phyloP scores from a whole-genome alignment of 1,284 basidiomycete species.

The Pseudozyma hubeiensis region DNA sequence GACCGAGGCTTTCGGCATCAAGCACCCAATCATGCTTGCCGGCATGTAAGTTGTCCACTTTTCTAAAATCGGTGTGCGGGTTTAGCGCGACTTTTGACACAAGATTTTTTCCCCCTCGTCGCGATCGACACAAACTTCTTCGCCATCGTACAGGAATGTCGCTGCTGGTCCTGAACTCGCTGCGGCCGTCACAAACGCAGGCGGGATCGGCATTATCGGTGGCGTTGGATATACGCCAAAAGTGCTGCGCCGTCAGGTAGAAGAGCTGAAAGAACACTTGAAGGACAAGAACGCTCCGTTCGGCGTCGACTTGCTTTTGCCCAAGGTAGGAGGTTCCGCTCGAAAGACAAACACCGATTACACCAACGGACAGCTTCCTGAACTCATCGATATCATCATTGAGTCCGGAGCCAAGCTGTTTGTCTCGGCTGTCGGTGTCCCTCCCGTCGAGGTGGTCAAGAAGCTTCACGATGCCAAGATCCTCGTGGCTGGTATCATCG shows the following conservation, averaged over 20 bases:
- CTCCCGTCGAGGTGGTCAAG: conserved; percentile 58
- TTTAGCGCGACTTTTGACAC: conserved; percentile 1
- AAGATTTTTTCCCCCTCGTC: background rate
- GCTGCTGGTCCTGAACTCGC: conserved; percentile 62
- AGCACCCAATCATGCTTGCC: conserved; percentile 87
- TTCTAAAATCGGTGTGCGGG: background rate
- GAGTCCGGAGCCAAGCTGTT: conserved; percentile 61
- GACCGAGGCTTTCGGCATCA: conserved; percentile 74
- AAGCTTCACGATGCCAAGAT: conserved; percentile 58
- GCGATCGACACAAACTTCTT: background rate
- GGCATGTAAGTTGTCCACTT: conserved; percentile 70
- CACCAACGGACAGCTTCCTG: conserved; percentile 56
- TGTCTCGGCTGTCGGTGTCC: conserved; percentile 63
- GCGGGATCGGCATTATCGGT: conserved; percentile 63
- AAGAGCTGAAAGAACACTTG: conserved; percentile 50
- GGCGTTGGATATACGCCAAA: conserved; percentile 61
- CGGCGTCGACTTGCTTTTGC: conserved; percentile 62
- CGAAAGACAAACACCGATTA: conserved; percentile 66
- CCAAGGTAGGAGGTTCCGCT: conserved; percentile 62
- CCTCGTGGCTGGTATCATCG: conserved; percentile 76
- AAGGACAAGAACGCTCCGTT: conserved; percentile 64
- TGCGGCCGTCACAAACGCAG: conserved; percentile 61
- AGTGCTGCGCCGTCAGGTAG: conserved; percentile 40
- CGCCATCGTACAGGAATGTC: conserved; percentile 51
- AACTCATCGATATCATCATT: conserved; percentile 62